Base-by-base conservation (phyloP, 768 basidiomycete genomes). In the Termitomyces titanicus region DNA sequence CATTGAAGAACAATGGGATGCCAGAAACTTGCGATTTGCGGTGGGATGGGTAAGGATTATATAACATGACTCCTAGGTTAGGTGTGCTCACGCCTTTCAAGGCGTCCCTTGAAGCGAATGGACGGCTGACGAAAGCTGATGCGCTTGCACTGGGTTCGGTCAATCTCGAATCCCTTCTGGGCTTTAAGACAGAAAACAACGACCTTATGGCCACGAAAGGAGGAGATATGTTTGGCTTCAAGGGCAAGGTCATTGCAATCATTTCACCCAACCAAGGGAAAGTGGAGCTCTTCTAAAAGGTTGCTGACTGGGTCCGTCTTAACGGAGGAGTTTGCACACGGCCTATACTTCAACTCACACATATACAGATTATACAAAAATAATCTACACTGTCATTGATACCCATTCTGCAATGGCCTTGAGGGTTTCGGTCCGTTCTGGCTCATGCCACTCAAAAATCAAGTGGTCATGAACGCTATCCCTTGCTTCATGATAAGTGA, bases 1-100 rank as follows among this genome's bases (percentile, higher is more conserved):
- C n/a, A 69, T 72, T 38, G 68, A 77, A 39, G 83, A 84, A 59
- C 78, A 77, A 31, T 92, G 86, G 87, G 76, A 78, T 37, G 86
- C 88, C 12, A 81, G 90, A 27, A 92, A 87, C 63, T 77, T 86
- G 11, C 81, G 88, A n/a, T 89, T 93, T 61, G 92, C 95, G 57
- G 70, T 83, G 35, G 89, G 81, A 49, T 95, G 94, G 93, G 89
- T 87, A 60, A 62, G 83, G 71, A 25, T 56, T 46, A 40, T 48
- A 52, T 38, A 11, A 11, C 17, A 43, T 24, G 27, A 17, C 18
- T 47, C 25, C 22, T 15, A 44, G 20, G 18, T 33, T 15, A 12
- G 4, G 25, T 24, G 38, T 45, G 40, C 56, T 47, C 25, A 35
- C 18, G 35, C 15, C 49, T 37, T 22, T 11, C 51, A 5, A 81